These are phyloP conservation scores for Trametopsis cervina DNA, from an alignment of 768 basidiomycete genomes.

Conservation along the genomic window DNA sequence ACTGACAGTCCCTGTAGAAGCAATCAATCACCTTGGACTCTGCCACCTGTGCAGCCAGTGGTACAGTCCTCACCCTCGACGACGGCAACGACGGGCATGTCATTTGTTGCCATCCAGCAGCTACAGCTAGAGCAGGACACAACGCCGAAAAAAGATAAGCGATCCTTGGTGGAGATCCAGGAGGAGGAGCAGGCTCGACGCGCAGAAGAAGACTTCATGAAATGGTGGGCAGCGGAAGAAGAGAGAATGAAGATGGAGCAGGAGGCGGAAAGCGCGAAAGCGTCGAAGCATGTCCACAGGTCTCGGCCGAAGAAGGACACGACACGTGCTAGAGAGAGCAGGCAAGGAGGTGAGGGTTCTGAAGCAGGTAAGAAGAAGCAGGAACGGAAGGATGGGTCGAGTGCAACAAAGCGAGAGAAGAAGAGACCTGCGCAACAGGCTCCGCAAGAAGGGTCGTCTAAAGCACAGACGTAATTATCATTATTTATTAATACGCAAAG, in stretches of 20 bases:
- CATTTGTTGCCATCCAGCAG: slow-evolving; percentile 82
- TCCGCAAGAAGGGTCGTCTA: neutral
- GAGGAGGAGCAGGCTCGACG: slow-evolving; percentile 66
- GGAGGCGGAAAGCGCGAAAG: slow-evolving; percentile 7
- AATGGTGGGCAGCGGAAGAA: slow-evolving; percentile 88
- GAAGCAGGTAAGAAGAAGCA: neutral
- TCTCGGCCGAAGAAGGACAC: neutral
- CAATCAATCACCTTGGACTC: slow-evolving; percentile 54
- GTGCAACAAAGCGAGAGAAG: neutral
- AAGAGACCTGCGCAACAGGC: neutral
- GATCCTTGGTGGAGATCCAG: slow-evolving; percentile 77
- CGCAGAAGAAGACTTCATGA: slow-evolving; percentile 74
- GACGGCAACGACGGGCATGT: slow-evolving; percentile 31
- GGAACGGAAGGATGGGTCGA: neutral
- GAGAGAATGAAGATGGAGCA: slow-evolving; percentile 54
- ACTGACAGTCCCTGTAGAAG: no score
- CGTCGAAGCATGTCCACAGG: neutral
- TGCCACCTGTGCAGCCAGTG: slow-evolving; percentile 44
- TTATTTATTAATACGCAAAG: no score
- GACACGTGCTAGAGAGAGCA: neutral
- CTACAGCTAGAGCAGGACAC: slow-evolving; percentile 45
- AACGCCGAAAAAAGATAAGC: slow-evolving; percentile 40
- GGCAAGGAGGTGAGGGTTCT: neutral
- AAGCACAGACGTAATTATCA: neutral
- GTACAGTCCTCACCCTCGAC: slow-evolving; percentile 22